Base-by-base conservation (phyloP, 228 moss, liverwort and hornwort species). In the Sphagnum magellanicum region DNA sequence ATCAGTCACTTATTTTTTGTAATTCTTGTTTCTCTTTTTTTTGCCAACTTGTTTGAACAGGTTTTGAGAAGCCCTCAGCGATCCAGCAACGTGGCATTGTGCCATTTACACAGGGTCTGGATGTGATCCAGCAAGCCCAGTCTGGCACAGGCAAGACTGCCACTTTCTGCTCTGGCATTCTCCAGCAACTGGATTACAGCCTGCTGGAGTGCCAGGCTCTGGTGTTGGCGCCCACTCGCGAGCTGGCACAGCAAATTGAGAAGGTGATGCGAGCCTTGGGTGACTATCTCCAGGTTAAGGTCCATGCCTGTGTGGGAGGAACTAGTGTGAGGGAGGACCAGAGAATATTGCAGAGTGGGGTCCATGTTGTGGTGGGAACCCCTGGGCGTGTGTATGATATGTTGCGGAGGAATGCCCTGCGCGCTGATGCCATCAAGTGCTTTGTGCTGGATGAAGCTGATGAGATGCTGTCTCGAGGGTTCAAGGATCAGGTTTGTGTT, bases 251-350 rank as follows among this genome's bases (percentile, higher is more conserved):
- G 60, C 92, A 92, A 71, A 92, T 92, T 63, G 92, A 92, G 83
- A 92, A 92, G 85, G 92, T 92, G 6, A 92, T 92, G 92, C 83
- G 92, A 46, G 92, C 92, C 48, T 81, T 92, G 48, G 92, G 92
- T 51, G 92, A 92, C 60, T 89, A 92, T 58, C 79, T 89, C 16
- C 89, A 87, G 59, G 93, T 93, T 0, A 93, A 90, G 80, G 88
- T 90, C 1, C 88, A 93, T 68, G 93, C 93, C 4, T 90, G 90
- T 50, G 93, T 93, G 0, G 93, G 90, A 65, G 90, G 90, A 3
- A 93, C 93, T 1, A 90, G 87, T 68, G 90, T 93, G 0, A 79
- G 86, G 49, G 93, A 90, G 74, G 88, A 93, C 64, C 87, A 90
- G 73, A 85, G 89, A 51, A 89, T 92, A 72, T 66, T 92, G 63